Percentiles rank a stretch among this genome's conserved stretches.
These are phyloP conservation scores for Trichoderma oligosporum DNA, from an alignment of 2,329 filamentous ascomycete species.

Conservation along the genomic window DNA sequence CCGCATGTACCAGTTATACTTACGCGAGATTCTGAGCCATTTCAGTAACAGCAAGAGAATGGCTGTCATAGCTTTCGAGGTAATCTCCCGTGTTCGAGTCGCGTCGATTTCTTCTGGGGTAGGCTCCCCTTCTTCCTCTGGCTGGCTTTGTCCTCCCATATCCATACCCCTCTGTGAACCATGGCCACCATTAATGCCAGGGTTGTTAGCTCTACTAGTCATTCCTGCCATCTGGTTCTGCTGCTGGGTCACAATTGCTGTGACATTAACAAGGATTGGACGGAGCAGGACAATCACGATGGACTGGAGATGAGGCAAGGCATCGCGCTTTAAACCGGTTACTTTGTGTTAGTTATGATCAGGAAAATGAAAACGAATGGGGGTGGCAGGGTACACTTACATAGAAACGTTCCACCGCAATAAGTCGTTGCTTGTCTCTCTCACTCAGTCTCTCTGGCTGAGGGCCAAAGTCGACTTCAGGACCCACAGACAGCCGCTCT, in stretches of 20 bases:
- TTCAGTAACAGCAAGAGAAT: constrained; percentile 84
- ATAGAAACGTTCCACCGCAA: constrained; percentile 79
- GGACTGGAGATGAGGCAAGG: constrained; percentile 84
- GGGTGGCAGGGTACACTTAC: constrained; percentile 48
- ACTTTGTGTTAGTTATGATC: constrained; percentile 25
- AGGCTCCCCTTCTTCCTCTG: constrained; percentile 43
- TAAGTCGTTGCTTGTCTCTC: constrained; percentile 61
- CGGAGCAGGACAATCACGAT: constrained; percentile 90
- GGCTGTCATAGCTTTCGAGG: constrained; percentile 86
- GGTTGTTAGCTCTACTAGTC: constrained; percentile 36
- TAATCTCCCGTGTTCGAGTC: constrained; percentile 78
- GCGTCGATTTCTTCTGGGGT: constrained; percentile 76
- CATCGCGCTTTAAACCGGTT: constrained; percentile 54
- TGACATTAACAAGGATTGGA: constrained; percentile 81
- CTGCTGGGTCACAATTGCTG: constrained; percentile 63
- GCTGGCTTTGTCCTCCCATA: constrained; percentile 31
- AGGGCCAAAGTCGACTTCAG: constrained; percentile 46
- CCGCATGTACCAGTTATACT: constrained; percentile 35
- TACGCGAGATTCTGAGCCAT: constrained; percentile 94
- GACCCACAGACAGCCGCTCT: constrained; percentile 23
- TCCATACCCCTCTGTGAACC: constrained; percentile 31
- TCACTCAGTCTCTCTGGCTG: constrained; percentile 44
- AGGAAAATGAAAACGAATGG: too few relatives aligned
- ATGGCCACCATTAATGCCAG: constrained; percentile 40
- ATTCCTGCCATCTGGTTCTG: constrained; percentile 42